Base-by-base conservation (phyloP, 495 filamentous ascomycete genomes). In the Penicillium ochrochloron region DNA sequence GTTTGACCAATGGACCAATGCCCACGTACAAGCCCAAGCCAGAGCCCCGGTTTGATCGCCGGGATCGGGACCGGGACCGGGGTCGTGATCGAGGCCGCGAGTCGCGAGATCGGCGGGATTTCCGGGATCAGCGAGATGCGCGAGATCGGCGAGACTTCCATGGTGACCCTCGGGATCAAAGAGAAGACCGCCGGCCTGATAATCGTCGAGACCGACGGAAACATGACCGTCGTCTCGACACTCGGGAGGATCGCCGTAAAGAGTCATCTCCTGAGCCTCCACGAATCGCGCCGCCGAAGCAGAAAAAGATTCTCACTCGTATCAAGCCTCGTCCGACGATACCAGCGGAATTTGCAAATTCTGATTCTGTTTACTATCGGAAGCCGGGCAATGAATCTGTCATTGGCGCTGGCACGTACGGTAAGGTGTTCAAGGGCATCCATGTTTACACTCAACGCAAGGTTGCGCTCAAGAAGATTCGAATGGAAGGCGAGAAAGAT, bases 341-440 rank as follows among this genome's bases (percentile, higher is more conserved):
- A 3, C 77, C 87, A 1, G 74, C 85, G 23, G 92, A 96, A 25
- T 87, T 94, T 70, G 85, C 88, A 33, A 75, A 81, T 4, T 93
- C 92, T 2, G 90, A 92, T 51, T 97, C 93, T 4, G 92, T 97
- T 17, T 97, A 92, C 75, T 95, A 88, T 75, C 82, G 93, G 63
- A 97, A 96, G 70, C 93, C 94, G 0, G 94, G 94, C 5, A 96
- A 97, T 70, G 93, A 96, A 73, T 97, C 93, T 9, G 92, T 97
- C 3, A 88, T 97, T 11, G 94, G 94, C 34, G 95, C 93, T 44
- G 94, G 94, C 29, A 97, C 92, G 1, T 97, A 95, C 72, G 95
- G 94, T 44, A 98, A 99, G 73, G 95, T 99, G 8, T 99, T 97
- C 82, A 98, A 98, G 71, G 95, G 90, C n/a, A 83, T 94, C 17